Evolutionary conservation across 2,329 filamentous ascomycete genomes (phyloP), one percentile per base, ranked within the genome.

Genomic region (Verticillium albo-atrum): DNA sequence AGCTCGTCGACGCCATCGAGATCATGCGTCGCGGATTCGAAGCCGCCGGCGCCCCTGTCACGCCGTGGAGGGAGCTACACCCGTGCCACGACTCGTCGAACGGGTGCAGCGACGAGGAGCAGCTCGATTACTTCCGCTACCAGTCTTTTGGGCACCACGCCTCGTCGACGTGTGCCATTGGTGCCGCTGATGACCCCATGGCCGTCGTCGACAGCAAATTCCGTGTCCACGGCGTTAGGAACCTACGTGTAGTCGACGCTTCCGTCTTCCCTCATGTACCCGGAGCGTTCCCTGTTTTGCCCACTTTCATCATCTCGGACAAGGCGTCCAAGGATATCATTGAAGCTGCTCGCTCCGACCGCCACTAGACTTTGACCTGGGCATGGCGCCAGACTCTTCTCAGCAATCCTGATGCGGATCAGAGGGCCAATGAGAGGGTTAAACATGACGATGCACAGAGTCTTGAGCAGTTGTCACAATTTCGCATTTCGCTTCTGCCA

Each of bases 201-300:
- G 82, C 81, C 2, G 82, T 86, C 1, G 68, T 87, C 25, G 82
- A 87, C 65, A 75, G 72, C 0, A 74, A 79, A 58, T 85, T 86
- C 67, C 74, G 77, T 4, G 84, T 87, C 1, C 71, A 76, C 15
- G 82, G 82, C 1, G 79, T 85, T 0, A 69, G 75, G 1, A 79
- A 80, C 0, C 68, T 89, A 51, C 74, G 86, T 25, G 85, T 88
- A 3, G 86, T 89, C 0, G 86, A 89, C 72, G 86, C 84, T 0
- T 83, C 79, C 0, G 69, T 84, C 23, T 80, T 86, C 23, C 84
- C 83, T 0, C 23, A 26, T 4, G n/a, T 47, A 7, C 56, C 59
- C 4, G 56, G 56, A 20, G 50, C 42, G 50, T 57, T 54, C 34
- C 55, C 55, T 34, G 47, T 57, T 20, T 20, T 51, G 50, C 50